Conservation (phyloP, 2,329 filamentous ascomycete species). For the Akanthomyces uredinophilus region DNA sequence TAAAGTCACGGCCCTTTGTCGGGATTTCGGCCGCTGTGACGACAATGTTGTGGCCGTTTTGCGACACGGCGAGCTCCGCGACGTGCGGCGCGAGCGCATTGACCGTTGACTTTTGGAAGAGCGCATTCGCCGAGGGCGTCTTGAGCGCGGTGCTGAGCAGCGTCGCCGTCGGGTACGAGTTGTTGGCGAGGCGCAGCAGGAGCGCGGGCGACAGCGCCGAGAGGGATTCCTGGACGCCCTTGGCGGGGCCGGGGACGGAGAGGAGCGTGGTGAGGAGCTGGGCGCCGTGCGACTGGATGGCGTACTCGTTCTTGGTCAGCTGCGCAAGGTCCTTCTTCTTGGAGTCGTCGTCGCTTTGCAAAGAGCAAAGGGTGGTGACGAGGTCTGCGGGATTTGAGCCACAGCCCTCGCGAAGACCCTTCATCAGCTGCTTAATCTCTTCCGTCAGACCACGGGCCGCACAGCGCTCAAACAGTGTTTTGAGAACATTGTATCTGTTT, state of each 20-base stretch:
- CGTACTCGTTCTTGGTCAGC: conserved; percentile 51
- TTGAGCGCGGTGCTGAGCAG: conserved; percentile 47
- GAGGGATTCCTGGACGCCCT: conserved; percentile 69
- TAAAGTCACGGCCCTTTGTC: conserved; percentile 42
- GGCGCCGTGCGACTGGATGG: conserved; percentile 64
- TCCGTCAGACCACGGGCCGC: conserved; percentile 58
- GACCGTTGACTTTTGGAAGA: conserved; percentile 53
- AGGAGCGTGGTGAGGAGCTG: conserved; percentile 79
- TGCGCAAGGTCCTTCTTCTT: conserved; percentile 33
- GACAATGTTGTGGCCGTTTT: conserved; percentile 48
- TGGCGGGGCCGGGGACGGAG: conserved; percentile 63
- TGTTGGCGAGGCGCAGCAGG: conserved; percentile 59
- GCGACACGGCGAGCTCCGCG: conserved; percentile 43
- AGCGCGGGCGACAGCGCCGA: conserved; percentile 51
- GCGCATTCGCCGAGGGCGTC: conserved; percentile 42
- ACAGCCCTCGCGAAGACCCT: conserved; percentile 43
- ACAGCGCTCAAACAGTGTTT: conserved; percentile 78
- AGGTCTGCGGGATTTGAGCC: conserved; percentile 43
- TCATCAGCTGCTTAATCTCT: conserved; percentile 43
- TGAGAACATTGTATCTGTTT: conserved; percentile 72
- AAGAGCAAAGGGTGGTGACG: conserved; percentile 45
- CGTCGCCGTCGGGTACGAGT: conserved; percentile 43
- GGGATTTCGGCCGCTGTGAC: conserved; percentile 45
- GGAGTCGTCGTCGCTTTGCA: conserved; percentile 32
- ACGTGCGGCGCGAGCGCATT: conserved; percentile 40